Conservation (phyloP, 202 grass and related monocot species). For the Miscanthus sacchariflorus region DNA sequence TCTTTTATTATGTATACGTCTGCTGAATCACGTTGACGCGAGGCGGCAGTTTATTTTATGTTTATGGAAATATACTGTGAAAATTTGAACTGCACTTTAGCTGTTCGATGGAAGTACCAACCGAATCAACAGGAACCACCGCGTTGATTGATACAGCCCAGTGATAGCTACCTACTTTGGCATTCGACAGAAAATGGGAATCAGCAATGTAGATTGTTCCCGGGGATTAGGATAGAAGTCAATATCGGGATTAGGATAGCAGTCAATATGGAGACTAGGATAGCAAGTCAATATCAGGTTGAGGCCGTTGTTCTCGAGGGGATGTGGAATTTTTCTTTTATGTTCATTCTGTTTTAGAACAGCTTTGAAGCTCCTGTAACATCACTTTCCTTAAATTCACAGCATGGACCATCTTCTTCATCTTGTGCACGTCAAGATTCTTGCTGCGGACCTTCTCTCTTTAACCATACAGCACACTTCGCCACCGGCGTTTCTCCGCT, state of each 20-base stretch:
- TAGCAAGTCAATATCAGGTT: neutral
- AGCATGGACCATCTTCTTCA: conserved; percentile 50
- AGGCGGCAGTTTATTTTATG: too few relatives aligned
- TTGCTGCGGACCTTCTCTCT: conserved; percentile 68
- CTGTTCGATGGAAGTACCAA: too few relatives aligned
- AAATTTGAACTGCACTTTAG: too few relatives aligned
- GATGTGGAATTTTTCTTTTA: neutral
- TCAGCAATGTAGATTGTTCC: neutral
- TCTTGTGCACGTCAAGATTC: conserved; percentile 63
- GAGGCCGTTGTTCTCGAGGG: neutral
- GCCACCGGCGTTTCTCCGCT: conserved; percentile 49
- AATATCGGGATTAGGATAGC: too few relatives aligned
- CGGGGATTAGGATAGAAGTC: neutral
- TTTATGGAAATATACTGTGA: too few relatives aligned
- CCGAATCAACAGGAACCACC: neutral
- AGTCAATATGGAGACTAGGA: neutral
- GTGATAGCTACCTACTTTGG: neutral
- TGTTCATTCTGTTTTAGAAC: neutral
- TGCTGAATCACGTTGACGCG: too few relatives aligned
- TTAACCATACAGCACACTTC: conserved; percentile 43
- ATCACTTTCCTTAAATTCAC: neutral
- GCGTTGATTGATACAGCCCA: neutral
- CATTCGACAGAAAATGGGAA: neutral
- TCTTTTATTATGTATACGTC: too few relatives aligned
- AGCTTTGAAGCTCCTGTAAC: neutral